Conservation (phyloP, 2,329 filamentous ascomycete species). For the Cercospora sojina region DNA sequence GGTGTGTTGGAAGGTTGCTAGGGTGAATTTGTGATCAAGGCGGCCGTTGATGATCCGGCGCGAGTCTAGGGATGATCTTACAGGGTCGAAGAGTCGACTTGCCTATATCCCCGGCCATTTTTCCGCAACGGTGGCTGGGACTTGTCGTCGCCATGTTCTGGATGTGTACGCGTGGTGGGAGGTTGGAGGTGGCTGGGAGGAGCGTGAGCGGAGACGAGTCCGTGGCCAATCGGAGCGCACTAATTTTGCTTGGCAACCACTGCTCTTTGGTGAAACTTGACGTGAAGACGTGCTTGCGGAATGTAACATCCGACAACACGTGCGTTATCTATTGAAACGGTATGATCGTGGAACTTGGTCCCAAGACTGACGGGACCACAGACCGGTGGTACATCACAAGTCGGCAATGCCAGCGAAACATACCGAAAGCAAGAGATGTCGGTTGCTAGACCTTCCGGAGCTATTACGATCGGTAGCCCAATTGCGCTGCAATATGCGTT, state of each 20-base stretch:
- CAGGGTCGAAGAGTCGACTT: constrained; percentile 1
- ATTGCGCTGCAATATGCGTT: not conserved
- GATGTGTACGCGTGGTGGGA: constrained; percentile 11
- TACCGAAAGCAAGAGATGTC: not conserved
- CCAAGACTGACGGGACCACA: not conserved
- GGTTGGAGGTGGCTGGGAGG: constrained; percentile 13
- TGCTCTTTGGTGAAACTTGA: not conserved
- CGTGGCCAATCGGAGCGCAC: not conserved
- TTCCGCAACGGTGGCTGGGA: constrained; percentile 5
- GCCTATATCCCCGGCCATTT: constrained; percentile 6
- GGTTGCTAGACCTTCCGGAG: not conserved
- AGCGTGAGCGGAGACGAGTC: not conserved
- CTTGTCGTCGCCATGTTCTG: not conserved
- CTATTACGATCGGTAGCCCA: not conserved
- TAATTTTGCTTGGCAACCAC: not conserved
- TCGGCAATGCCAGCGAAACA: not conserved
- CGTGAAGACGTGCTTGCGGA: not conserved
- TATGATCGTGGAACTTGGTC: not conserved
- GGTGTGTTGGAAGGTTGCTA: constrained; percentile 6
- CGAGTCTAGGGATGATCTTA: constrained; percentile 13
- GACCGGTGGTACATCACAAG: not conserved
- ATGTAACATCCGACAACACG: not conserved
- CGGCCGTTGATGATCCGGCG: constrained; percentile 20
- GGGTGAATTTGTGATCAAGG: constrained; percentile 17
- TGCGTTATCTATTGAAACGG: not conserved